Percentiles rank a stretch among this genome's conserved stretches.
Conservation (phyloP, 2,329 filamentous ascomycete species). For the Fusarium praegraminearum region DNA sequence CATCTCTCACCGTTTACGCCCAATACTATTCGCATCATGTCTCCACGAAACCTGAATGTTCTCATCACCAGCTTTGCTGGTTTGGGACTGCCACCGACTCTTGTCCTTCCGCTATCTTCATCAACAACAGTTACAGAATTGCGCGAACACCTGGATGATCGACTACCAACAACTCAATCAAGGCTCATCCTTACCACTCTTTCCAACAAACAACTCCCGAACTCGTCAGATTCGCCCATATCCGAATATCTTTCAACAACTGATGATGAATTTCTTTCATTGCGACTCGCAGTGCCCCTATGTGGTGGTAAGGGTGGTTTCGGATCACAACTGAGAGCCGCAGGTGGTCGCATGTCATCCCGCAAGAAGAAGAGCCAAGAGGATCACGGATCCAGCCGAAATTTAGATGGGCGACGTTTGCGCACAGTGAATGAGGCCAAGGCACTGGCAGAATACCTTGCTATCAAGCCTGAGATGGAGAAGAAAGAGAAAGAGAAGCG, state of each 20-base stretch:
- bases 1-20: neutral
- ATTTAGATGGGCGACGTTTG: constrained; percentile 88
- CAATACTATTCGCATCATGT: constrained; percentile 59
- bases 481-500: constrained; percentile 90
- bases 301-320: constrained; percentile 98
- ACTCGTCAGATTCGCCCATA: constrained; percentile 66
- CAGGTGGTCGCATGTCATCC: constrained; percentile 98
- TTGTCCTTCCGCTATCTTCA: constrained; percentile 78
- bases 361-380: constrained; percentile 88
- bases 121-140: constrained; percentile 76
- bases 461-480: constrained; percentile 97
- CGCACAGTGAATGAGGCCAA: constrained; percentile 97
- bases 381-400: constrained; percentile 90
- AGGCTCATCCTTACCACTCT: constrained; percentile 85
- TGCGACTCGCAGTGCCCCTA: constrained; percentile 82
- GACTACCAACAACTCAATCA: constrained; percentile 66
- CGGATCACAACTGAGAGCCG: constrained; percentile 94
- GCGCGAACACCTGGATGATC: constrained; percentile 70
- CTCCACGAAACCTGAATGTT: constrained; percentile 75
- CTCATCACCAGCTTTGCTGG: constrained; percentile 88
- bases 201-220: constrained; percentile 76
- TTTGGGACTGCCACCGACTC: constrained; percentile 82
- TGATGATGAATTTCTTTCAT: constrained; percentile 78
- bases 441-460: constrained; percentile 91
- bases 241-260: constrained; percentile 69